Evolutionary conservation across 2,329 filamentous ascomycete species (phyloP).

Genomic region (Microsporum audouinii): DNA sequence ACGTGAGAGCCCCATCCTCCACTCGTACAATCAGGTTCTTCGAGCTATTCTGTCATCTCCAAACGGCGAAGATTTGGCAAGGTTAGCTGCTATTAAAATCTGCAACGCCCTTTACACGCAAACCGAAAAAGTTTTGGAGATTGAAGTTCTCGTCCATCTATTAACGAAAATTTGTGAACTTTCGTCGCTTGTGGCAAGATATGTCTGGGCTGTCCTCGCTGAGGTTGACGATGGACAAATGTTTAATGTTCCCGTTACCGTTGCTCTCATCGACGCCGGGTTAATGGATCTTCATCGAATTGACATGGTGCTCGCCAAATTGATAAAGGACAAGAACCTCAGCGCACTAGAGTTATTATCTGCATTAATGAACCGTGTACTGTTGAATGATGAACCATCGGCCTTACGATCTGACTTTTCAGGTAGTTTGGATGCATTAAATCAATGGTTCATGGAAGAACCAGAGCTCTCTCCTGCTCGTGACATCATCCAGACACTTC

Average conservation of each 20-base stretch:
- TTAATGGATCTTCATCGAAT: conserved; percentile 53
- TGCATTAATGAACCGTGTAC: conserved; percentile 62
- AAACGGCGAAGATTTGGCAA: conserved; percentile 46
- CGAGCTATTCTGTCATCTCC: conserved; percentile 43
- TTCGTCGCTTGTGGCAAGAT: conserved; percentile 46
- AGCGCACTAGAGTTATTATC: conserved; percentile 69
- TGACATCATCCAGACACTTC: conserved; percentile 57
- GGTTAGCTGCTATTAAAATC: conserved; percentile 45
- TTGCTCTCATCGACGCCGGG: conserved; percentile 48
- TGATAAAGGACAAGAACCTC: conserved; percentile 58
- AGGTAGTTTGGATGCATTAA: conserved; percentile 67
- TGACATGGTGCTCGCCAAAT: conserved; percentile 61
- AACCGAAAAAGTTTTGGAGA: conserved; percentile 44
- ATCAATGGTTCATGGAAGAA: conserved; percentile 68
- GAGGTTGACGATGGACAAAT: conserved; percentile 49
- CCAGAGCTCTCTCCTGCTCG: conserved; percentile 54
- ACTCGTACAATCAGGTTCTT: conserved; percentile 47
- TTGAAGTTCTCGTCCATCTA: conserved; percentile 52
- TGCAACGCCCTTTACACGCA: conserved; percentile 47
- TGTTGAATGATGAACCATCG: conserved; percentile 66
- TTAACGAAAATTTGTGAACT: conserved; percentile 51
- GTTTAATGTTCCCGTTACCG: conserved; percentile 51
- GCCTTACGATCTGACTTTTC: conserved; percentile 79
- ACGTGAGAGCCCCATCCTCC: conserved; percentile 44
- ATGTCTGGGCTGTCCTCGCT: conserved; percentile 38